Evolutionary conservation across 176 grass and related monocot genomes (phyloP).

Genomic region (Metroxylon sagu): DNA sequence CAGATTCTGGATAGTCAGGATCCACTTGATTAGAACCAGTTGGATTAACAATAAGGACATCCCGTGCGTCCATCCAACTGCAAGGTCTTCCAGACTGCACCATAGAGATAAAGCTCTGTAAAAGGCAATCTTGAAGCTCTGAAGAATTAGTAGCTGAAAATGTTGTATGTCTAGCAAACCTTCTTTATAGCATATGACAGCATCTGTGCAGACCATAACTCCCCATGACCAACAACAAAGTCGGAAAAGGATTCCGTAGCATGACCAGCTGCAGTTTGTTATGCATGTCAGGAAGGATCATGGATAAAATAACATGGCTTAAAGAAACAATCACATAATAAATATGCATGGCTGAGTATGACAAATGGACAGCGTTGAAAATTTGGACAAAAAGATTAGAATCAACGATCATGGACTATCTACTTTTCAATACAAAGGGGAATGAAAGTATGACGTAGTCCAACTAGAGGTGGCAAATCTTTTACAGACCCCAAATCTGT

Average conservation of each 20-base stretch:
- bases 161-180: slow-evolving; percentile 23
- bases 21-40: slow-evolving; percentile 75
- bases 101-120: slow-evolving; percentile 11
- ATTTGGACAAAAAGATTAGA: too few relatives aligned
- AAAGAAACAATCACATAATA: too few relatives aligned
- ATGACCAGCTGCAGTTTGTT: slow-evolving; percentile 76
- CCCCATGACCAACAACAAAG: slow-evolving; percentile 94
- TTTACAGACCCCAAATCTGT: too few relatives aligned
- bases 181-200: slow-evolving; percentile 81
- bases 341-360: too few relatives aligned
- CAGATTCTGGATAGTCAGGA: slow-evolving; percentile 77
- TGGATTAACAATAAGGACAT: slow-evolving; percentile 81
- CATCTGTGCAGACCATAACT: slow-evolving; percentile 97
- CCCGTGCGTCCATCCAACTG: slow-evolving; percentile 98
- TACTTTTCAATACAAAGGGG: too few relatives aligned
- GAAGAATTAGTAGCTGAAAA: too few relatives aligned
- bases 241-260: slow-evolving; percentile 94
- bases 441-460: too few relatives aligned
- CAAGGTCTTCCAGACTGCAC: slow-evolving; percentile 68
- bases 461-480: too few relatives aligned
- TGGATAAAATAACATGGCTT: neutral
- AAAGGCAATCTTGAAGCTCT: too few relatives aligned
- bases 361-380: too few relatives aligned
- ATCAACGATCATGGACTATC: too few relatives aligned
- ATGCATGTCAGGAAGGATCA: neutral